A percentile compares a stretch with the other conserved stretches of the same genome.
Evolutionary conservation across 768 basidiomycete genomes (phyloP).

Genomic region (Agaricus blazei): DNA sequence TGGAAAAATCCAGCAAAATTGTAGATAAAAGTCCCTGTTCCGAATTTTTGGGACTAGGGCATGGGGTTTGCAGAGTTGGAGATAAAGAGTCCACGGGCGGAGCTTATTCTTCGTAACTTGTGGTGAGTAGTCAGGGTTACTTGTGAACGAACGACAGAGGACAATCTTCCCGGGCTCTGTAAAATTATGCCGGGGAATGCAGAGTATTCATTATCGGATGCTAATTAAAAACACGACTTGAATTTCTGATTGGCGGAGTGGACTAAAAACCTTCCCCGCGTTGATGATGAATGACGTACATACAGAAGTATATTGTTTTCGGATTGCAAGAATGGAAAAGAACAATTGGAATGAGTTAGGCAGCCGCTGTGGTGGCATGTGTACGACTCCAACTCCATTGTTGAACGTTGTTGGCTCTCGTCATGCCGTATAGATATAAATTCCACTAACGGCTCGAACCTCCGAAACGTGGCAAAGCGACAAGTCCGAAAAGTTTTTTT

Average conservation of each 20-base stretch:
- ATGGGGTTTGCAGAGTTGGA: not conserved
- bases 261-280: not conserved
- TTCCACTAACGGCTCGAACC: not conserved
- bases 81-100: not conserved
- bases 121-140: too few species aligned
- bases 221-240: not conserved
- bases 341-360: not conserved
- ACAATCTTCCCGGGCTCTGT: too few species aligned
- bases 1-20: conserved; percentile 16
- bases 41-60: conserved; percentile 1
- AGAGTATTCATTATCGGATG: not conserved
- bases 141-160: too few species aligned
- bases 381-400: not conserved
- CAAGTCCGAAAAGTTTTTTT: too few species aligned
- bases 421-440: conserved; percentile 1
- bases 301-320: not conserved
- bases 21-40: conserved; percentile 5
- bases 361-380: conserved; percentile 2
- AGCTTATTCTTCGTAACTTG: not conserved
- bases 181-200: not conserved
- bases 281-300: conserved; percentile 5
- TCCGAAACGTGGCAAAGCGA: not conserved
- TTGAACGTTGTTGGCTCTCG: not conserved
- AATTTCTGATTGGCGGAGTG: conserved; percentile 1
- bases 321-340: conserved; percentile 9